phyloP scores from a whole-genome alignment of 73 alveolate genomes.

The Paramecium sexaurelia region DNA sequence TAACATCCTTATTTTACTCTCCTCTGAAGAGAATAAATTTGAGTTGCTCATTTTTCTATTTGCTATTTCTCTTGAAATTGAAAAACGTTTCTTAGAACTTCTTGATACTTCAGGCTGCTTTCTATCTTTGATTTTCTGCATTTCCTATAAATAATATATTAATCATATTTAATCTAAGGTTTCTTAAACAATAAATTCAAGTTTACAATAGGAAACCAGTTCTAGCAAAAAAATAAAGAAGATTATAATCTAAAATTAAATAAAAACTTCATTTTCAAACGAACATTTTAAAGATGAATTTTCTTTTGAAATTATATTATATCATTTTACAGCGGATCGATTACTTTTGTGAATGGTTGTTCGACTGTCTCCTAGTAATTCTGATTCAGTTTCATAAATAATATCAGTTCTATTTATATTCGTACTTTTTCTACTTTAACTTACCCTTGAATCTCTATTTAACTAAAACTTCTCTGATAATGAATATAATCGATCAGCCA shows the following conservation, averaged over 20 bases:
- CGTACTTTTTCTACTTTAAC: neutral
- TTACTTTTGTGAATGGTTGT: neutral
- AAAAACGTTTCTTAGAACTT: neutral
- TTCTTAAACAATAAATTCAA: neutral
- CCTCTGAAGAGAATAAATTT: constrained; percentile 1
- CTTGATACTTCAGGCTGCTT: neutral
- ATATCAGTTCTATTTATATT: neutral
- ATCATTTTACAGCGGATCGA: neutral
- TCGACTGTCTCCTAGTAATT: neutral
- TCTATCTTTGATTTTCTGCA: neutral
- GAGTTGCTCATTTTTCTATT: constrained; percentile 28
- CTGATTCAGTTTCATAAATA: constrained; percentile 41
- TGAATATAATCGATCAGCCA: neutral
- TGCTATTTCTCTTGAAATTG: constrained; percentile 20
- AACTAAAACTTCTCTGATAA: constrained; percentile 35
- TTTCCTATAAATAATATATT: neutral
- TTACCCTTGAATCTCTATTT: neutral
- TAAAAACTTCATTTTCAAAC: neutral
- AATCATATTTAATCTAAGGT: no score
- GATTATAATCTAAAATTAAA: neutral
- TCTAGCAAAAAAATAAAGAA: neutral
- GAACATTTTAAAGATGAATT: neutral
- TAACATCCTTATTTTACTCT: neutral
- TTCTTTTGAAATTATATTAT: neutral
- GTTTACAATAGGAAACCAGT: neutral